A percentile compares a stretch with the other conserved stretches of the same genome.
phyloP scores from a whole-genome alignment of 139 green algal species.

The Spirogloea muscicola region DNA sequence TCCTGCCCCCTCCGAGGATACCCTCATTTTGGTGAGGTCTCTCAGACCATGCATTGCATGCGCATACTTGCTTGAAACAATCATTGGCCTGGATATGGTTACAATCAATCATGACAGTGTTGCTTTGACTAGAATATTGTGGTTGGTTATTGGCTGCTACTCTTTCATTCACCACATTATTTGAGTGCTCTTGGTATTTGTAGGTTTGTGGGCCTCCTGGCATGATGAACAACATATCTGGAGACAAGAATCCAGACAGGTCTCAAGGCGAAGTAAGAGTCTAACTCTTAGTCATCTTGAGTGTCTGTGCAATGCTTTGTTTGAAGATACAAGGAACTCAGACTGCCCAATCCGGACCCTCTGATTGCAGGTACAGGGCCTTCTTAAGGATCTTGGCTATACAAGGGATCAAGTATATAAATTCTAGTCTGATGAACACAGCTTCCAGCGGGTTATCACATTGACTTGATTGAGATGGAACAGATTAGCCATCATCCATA shows the following conservation, averaged over 20 bases:
- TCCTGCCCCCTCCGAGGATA: conserved; percentile 49
- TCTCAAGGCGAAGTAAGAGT: conserved; percentile 25
- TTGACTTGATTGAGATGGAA: too few relatives aligned
- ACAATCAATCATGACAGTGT: not conserved
- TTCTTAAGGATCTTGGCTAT: conserved; percentile 11
- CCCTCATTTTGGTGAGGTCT: conserved; percentile 80
- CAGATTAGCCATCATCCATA: too few relatives aligned
- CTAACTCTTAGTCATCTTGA: not conserved
- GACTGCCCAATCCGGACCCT: not conserved
- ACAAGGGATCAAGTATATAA: conserved; percentile 27
- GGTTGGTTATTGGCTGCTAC: not conserved
- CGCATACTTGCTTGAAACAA: not conserved
- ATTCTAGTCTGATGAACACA: too few relatives aligned
- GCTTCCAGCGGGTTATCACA: too few relatives aligned
- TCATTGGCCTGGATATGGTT: not conserved
- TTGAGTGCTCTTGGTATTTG: too few relatives aligned
- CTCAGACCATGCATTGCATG: too few relatives aligned
- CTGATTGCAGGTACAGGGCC: conserved; percentile 6
- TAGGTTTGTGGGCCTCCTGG: conserved; percentile 30
- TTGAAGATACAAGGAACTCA: too few relatives aligned
- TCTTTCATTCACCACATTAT: not conserved
- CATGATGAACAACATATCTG: conserved; percentile 19
- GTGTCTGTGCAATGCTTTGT: not conserved
- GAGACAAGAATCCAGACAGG: conserved; percentile 19
- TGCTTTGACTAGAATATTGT: not conserved